These are phyloP conservation scores for Stevia rebaudiana DNA, from an alignment of 140 eudicot genomes.

Conservation along the genomic window DNA sequence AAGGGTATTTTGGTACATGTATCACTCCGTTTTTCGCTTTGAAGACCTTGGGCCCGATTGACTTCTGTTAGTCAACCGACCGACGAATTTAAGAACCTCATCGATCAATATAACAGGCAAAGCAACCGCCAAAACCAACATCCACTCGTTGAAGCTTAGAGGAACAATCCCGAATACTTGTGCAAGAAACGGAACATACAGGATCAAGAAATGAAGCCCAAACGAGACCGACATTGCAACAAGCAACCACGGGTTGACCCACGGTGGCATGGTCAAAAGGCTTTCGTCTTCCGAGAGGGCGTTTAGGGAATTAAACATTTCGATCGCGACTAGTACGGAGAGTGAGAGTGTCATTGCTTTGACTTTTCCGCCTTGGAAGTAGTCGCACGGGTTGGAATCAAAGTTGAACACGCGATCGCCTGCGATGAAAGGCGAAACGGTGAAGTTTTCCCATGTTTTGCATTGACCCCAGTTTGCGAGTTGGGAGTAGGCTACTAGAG, in stretches of 20 bases:
- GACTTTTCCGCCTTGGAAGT: conserved; percentile 63
- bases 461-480: conserved; percentile 87
- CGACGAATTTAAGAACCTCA: conserved; percentile 68
- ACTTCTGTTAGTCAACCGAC: conserved; percentile 51
- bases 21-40: conserved; percentile 43
- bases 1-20: conserved; percentile 1
- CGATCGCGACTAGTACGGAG: conserved; percentile 74
- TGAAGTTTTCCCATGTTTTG: conserved; percentile 58
- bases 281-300: conserved; percentile 94
- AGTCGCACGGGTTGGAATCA: conserved; percentile 74
- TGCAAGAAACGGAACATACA: conserved; percentile 87
- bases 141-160: conserved; percentile 77
- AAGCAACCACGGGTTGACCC: conserved; percentile 91
- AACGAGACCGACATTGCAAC: conserved; percentile 85
- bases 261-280: conserved; percentile 81
- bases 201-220: conserved; percentile 80
- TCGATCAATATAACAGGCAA: conserved; percentile 80
- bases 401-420: conserved; percentile 45
- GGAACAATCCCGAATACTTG: conserved; percentile 80
- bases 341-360: conserved; percentile 87
- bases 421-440: conserved; percentile 58
- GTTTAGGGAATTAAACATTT: conserved; percentile 86
- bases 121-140: conserved; percentile 65
- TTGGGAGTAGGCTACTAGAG: conserved; percentile 70
- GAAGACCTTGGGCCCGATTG: conserved; percentile 20